phyloP scores from a whole-genome alignment of 495 filamentous ascomycete genomes.

The Immersiella caudata region DNA sequence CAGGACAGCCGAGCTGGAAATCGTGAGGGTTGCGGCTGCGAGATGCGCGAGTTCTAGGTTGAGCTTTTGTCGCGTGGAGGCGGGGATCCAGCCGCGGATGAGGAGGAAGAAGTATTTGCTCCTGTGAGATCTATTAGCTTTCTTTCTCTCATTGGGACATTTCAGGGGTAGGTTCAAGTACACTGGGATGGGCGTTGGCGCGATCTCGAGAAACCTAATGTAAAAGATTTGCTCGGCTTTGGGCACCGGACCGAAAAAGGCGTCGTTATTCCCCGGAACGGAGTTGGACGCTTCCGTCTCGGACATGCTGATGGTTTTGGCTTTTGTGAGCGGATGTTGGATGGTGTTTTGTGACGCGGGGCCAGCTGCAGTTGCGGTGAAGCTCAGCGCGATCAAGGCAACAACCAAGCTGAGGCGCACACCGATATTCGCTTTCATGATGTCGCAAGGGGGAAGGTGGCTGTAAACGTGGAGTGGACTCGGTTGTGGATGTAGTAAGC shows the following conservation, averaged over 20 bases:
- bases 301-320: too few relatives aligned
- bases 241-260: constrained; percentile 14
- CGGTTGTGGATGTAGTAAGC: too few relatives aligned
- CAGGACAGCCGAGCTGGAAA: constrained; percentile 7
- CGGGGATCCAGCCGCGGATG: constrained; percentile 10
- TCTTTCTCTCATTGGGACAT: neutral
- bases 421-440: too few relatives aligned
- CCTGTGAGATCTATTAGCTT: too few relatives aligned
- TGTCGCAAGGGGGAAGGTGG: too few relatives aligned
- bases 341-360: neutral
- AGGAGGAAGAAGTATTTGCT: constrained; percentile 17
- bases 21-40: constrained; percentile 5
- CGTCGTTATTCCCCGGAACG: constrained; percentile 14
- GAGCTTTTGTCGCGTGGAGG: neutral
- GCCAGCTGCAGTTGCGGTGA: neutral
- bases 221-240: constrained; percentile 12
- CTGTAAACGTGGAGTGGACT: too few relatives aligned
- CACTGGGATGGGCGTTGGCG: constrained; percentile 13
- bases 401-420: too few relatives aligned
- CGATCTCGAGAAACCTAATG: constrained; percentile 17
- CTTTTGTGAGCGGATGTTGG: neutral
- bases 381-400: neutral
- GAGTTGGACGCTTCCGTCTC: neutral
- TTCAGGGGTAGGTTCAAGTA: neutral
- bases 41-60: constrained; percentile 6